These are phyloP conservation scores for Fimicolochytrium jonesii DNA, from an alignment of 192 early-diverging fungal genomes.

Conservation along the genomic window DNA sequence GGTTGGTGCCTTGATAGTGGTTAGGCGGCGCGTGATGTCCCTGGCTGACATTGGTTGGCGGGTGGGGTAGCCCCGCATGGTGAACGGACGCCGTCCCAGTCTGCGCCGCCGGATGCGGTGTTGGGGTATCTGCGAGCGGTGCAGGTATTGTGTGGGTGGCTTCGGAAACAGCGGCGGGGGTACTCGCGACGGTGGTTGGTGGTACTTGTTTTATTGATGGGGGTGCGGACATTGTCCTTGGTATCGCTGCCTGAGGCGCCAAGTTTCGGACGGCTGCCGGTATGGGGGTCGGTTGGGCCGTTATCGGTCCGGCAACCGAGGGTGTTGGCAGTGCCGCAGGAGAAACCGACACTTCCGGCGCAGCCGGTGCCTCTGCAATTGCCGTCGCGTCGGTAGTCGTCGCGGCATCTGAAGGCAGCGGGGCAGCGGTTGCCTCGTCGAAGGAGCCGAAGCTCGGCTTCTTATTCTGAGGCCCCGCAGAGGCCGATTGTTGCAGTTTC, in stretches of 20 bases:
- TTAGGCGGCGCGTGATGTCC: no score
- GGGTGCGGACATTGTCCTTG: no score
- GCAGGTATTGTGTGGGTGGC: no score
- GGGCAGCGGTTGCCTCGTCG: constrained; percentile 9
- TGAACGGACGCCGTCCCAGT: no score
- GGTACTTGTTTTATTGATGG: no score
- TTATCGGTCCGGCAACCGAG: not conserved
- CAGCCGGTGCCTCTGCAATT: not conserved
- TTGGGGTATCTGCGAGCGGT: no score
- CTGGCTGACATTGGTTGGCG: no score
- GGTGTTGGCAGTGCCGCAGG: not conserved
- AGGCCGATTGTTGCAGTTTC: constrained; percentile 1
- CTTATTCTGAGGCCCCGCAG: not conserved
- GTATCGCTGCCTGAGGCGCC: not conserved
- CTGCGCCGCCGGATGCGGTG: no score
- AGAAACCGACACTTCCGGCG: not conserved
- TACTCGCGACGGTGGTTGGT: no score
- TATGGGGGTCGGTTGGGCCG: not conserved
- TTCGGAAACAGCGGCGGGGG: no score
- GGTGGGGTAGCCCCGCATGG: no score
- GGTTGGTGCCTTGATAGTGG: no score
- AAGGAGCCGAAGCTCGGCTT: constrained; percentile 19
- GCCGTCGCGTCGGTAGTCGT: not conserved
- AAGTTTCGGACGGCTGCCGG: not conserved
- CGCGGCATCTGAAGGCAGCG: not conserved